phyloP scores from a whole-genome alignment of 164 flowering plant species.

The Malania oleifera region DNA sequence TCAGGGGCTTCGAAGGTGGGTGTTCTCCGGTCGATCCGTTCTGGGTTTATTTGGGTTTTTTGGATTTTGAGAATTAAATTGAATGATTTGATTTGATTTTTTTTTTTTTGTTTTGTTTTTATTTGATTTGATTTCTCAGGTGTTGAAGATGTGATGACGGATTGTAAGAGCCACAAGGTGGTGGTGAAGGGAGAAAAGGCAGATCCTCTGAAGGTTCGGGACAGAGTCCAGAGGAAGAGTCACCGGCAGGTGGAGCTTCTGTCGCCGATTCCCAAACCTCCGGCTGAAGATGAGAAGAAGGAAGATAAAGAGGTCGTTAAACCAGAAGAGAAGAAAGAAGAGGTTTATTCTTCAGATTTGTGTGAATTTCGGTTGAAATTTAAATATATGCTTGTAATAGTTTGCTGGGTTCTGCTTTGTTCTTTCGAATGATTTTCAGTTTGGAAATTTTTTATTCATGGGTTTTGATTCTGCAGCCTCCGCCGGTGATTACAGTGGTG shows the following conservation, averaged over 20 bases:
- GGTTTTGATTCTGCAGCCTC: conserved; percentile 28
- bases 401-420: conserved; percentile 1
- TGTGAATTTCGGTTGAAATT: no score
- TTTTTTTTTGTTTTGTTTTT: neutral
- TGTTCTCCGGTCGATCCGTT: neutral
- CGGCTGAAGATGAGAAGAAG: conserved; percentile 41
- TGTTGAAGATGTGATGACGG: conserved; percentile 64
- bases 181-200: conserved; percentile 77
- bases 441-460: neutral
- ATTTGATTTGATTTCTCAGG: conserved; percentile 25
- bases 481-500: conserved; percentile 45
- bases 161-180: conserved; percentile 57
- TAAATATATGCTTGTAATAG: neutral
- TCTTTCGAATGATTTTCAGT: neutral
- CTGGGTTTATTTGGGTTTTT: neutral
- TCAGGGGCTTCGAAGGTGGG: conserved; percentile 67
- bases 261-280: conserved; percentile 66
- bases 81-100: neutral
- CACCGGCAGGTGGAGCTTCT: conserved; percentile 65
- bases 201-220: conserved; percentile 67
- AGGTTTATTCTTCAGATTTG: conserved; percentile 33
- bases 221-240: conserved; percentile 60
- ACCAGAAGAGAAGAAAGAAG: conserved; percentile 59
- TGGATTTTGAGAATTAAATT: no score
- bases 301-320: conserved; percentile 47